phyloP scores from a whole-genome alignment of 257 asterid species.

The Avicennia marina region DNA sequence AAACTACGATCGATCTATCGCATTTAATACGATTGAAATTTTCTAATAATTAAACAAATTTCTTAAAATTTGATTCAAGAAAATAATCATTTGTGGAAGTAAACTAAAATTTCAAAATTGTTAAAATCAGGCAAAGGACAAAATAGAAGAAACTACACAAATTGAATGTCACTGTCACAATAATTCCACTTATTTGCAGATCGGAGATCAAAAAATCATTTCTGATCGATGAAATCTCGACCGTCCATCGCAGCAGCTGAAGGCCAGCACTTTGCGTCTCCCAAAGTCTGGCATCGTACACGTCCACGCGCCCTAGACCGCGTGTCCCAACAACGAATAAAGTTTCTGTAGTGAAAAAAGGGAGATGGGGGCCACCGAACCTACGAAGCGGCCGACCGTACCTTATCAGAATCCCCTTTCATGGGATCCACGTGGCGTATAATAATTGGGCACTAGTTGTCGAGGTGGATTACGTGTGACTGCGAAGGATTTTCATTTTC shows the following conservation, averaged over 20 bases:
- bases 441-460: neutral
- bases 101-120: too few species aligned
- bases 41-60: too few species aligned
- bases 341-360: neutral
- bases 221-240: slow-evolving; percentile 14
- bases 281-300: too few species aligned
- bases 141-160: neutral
- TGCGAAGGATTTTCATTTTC: neutral
- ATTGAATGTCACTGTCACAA: neutral
- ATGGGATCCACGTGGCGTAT: slow-evolving; percentile 10
- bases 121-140: neutral
- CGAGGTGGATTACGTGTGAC: slow-evolving; percentile 16
- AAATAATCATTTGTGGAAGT: too few species aligned
- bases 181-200: too few species aligned
- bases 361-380: slow-evolving; percentile 12
- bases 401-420: slow-evolving; percentile 20
- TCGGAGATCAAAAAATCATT: neutral
- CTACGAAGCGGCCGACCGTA: slow-evolving; percentile 37
- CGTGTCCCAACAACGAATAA: neutral
- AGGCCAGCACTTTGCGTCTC: too few species aligned
- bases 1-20: too few species aligned
- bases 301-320: slow-evolving; percentile 3
- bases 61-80: too few species aligned
- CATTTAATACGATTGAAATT: too few species aligned
- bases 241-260: slow-evolving; percentile 21